Base-by-base conservation (phyloP, 257 asterid genomes). In the Fraxinus quadrangulata region DNA sequence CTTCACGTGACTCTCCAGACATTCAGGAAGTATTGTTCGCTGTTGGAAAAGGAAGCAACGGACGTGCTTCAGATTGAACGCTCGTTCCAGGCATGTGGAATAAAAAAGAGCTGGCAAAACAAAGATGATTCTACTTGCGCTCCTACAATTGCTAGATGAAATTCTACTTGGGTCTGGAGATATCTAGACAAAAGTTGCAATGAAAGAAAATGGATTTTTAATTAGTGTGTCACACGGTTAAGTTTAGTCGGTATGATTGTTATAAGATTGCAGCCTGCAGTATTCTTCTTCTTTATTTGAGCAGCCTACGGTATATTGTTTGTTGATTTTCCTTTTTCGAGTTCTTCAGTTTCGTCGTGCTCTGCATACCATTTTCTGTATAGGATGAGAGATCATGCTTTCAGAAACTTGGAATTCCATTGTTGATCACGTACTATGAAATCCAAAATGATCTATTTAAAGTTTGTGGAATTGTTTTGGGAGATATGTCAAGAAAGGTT, bases 1-100 rank as follows among this genome's bases (percentile, higher is more conserved):
- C 94, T 95, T 80, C 87, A 89, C 40, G 96, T 91, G 26, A 87
- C 73, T 70, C 89, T 81, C 33, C 88, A 83, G 54, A 93, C 94
- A 2, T 93, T 91, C 72, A 82, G 82, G 28, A 89, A 87, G 84
- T 93, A 89, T 39, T 93, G 98, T 83, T 82, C 86, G 33, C 77
- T 84, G 51, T 80, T 91, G 76, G 89, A 86, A 76, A 87, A 82
- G 80, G 97, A 90, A 86, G 85, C 82, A 1, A 75, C 65, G 6
- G 83, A 79, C 14, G 81, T 61, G 16, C 83, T 81, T 39, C 87
- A 78, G 19, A 83, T 93, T 1, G 98, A 91, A 79, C 90, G 86
- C 6, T 71, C 90, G 42, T 77, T 91, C 54, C 90, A 82, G 80
- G 88, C 88, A 28, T 93, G 96, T 72, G 83, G 94, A 34, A 77